Conservation (phyloP, 148 eudicot genomes). For the Fallopia convolvulus region DNA sequence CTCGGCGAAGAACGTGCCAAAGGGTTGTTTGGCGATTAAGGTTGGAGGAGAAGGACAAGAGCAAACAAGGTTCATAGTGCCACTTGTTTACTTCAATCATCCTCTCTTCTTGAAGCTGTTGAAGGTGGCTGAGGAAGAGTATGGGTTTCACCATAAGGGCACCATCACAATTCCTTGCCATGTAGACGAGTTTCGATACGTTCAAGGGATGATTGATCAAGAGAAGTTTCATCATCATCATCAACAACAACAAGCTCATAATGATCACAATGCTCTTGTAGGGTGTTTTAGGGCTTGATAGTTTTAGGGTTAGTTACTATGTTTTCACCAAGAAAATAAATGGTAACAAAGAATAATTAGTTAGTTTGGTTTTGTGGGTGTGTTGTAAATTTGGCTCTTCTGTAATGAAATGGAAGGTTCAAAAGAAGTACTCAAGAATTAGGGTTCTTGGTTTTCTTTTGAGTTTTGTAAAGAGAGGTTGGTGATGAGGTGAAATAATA, state of each 20-base stretch:
- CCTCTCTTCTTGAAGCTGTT: constrained; percentile 43
- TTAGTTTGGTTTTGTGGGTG: neutral
- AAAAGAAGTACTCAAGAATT: neutral
- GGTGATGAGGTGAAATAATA: neutral
- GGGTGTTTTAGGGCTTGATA: constrained; percentile 7
- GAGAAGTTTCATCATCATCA: constrained; percentile 7
- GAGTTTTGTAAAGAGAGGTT: neutral
- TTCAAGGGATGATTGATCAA: constrained; percentile 31
- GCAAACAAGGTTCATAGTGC: constrained; percentile 30
- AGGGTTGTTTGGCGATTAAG: constrained; percentile 42
- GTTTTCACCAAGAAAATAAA: no score
- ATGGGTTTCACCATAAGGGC: constrained; percentile 42
- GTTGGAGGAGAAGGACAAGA: constrained; percentile 28
- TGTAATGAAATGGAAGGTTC: neutral
- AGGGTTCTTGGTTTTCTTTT: neutral
- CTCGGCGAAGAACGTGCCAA: constrained; percentile 22
- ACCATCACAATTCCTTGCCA: constrained; percentile 52
- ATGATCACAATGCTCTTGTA: neutral
- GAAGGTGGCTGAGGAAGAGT: constrained; percentile 37
- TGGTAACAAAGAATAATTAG: neutral
- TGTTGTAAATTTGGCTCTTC: neutral
- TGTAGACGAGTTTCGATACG: constrained; percentile 35
- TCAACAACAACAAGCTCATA: neutral
- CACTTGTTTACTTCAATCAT: constrained; percentile 44
- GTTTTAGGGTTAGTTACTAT: no score